Evolutionary conservation across 805 yeast species (phyloP).

Genomic region (Metschnikowia vanudenii): DNA sequence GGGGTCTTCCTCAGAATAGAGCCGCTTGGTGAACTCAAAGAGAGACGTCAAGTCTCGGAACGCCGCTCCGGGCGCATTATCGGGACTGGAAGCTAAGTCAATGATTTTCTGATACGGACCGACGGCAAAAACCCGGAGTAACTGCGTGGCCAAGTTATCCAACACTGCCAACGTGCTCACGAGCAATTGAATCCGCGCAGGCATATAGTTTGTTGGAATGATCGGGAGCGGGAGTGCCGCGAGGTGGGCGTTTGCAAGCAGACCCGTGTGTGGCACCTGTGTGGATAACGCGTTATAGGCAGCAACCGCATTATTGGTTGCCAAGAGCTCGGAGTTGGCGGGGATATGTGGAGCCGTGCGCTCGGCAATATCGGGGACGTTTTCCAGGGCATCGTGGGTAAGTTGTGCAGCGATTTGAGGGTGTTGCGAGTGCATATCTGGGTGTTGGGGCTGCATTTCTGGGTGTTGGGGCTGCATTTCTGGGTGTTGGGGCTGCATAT

Average conservation of each 20-base stretch:
- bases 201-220: constrained; percentile 54
- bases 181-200: constrained; percentile 61
- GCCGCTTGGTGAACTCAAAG: constrained; percentile 71
- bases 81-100: constrained; percentile 63
- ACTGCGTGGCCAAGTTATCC: constrained; percentile 80
- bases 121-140: constrained; percentile 66
- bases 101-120: constrained; percentile 77
- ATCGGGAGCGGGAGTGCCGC: constrained; percentile 60
- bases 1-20: constrained; percentile 70
- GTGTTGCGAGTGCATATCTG: too few species aligned
- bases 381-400: background rate
- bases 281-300: constrained; percentile 43
- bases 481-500: too few species aligned
- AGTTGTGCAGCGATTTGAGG: too few species aligned
- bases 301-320: constrained; percentile 40
- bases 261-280: constrained; percentile 37
- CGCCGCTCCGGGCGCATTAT: constrained; percentile 62
- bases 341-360: constrained; percentile 25
- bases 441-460: too few species aligned
- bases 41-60: constrained; percentile 69
- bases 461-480: too few species aligned
- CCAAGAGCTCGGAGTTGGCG: constrained; percentile 41
- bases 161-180: constrained; percentile 71
- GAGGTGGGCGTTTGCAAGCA: constrained; percentile 46
- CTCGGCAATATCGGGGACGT: background rate